Evolutionary conservation across 495 filamentous ascomycete species (phyloP).

Genomic region (Aspergillus ostianus): DNA sequence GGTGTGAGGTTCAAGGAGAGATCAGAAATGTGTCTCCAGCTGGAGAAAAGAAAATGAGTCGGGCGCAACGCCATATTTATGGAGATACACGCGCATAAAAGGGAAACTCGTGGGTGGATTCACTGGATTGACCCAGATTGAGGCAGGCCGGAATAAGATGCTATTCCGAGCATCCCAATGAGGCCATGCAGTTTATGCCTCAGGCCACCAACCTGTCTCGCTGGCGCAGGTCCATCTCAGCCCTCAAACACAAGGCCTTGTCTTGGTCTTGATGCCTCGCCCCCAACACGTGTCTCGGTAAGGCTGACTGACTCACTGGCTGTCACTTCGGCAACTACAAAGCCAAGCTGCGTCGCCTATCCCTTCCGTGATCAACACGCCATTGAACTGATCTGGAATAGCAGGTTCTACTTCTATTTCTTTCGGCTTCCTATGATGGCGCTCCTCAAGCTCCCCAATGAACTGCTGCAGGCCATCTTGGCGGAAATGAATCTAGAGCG

Average conservation of each 20-base stretch:
- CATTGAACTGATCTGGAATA: neutral
- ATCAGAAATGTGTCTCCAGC: neutral
- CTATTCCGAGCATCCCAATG: neutral
- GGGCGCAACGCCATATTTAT: neutral
- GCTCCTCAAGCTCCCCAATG: neutral
- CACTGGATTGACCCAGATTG: neutral
- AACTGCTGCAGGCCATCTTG: neutral
- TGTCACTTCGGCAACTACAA: too few relatives aligned
- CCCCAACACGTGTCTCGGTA: too few relatives aligned
- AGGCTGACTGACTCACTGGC: too few relatives aligned
- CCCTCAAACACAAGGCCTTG: too few relatives aligned
- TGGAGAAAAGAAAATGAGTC: neutral
- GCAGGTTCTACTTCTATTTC: neutral
- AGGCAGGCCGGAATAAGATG: neutral
- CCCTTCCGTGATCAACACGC: neutral
- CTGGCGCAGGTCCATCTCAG: too few relatives aligned
- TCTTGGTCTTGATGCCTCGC: too few relatives aligned
- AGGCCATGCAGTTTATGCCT: too few relatives aligned
- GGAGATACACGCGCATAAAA: neutral
- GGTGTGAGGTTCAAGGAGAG: neutral
- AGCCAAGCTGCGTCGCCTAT: too few relatives aligned
- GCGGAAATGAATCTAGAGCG: neutral
- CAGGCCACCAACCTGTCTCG: too few relatives aligned
- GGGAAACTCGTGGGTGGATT: neutral
- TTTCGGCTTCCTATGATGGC: neutral